Base-by-base conservation (phyloP, 2,329 filamentous ascomycete species). In the Calycina herbarum region DNA sequence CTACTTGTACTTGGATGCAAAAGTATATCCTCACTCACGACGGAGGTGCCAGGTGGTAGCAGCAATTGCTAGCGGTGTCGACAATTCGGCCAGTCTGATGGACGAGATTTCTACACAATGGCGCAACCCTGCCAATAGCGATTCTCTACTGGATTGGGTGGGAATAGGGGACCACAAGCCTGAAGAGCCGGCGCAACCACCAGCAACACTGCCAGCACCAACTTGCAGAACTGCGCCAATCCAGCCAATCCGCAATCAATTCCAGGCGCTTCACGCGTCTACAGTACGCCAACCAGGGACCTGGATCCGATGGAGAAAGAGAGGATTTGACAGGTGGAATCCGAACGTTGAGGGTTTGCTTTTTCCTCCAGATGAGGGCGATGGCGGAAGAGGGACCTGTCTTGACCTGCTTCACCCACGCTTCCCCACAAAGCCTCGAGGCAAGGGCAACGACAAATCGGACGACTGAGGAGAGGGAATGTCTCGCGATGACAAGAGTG, bases 61-160 rank as follows among this genome's bases (percentile, higher is more conserved):
- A 38, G 35, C n/a, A 11, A 51, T 24, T 11, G n/a, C 45, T 10
- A 51, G 45, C 45, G 20, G 45, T 51, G 20, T 51, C 42, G 42
- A 48, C 42, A 7, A 38, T 15, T 38, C 7, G 6, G 20, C 31
- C 20, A 42, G 40, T 45, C 42, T 61, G 20, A 45, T 42, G 31
- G 59, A 10, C 59, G n/a, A 61, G 59, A 20, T 42, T 29, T 45
- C 60, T 38, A 56, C 60, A 56, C 27, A 48, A 62, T 38, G 42
- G 60, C 42, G 60, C 60, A 40, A 56, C 60, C 48, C 48, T 62
- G 42, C 62, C 62, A 38, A 60, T 58, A 63, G 61, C 61, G 40
- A 56, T 20, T 24, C 29, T 27, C 17, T n/a, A 64, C 29, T 40
- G 38, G 57, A 38, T 57, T 17, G 17, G 29, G 20, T 20, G 20